These are phyloP conservation scores for Lachnellula arida DNA, from an alignment of 2,329 filamentous ascomycete genomes.

Conservation along the genomic window DNA sequence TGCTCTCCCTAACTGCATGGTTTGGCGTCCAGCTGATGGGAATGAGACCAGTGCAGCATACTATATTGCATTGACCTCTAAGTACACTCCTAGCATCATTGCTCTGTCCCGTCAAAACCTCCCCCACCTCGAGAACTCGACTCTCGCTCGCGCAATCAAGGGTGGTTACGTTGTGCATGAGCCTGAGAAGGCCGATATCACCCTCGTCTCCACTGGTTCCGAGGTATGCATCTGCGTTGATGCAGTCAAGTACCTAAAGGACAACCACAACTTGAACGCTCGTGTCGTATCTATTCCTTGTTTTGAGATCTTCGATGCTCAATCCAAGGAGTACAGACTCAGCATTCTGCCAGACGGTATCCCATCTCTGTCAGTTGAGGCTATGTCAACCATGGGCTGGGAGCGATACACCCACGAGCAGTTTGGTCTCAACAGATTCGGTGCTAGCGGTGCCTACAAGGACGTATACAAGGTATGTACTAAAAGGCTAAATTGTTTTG, in stretches of 20 bases:
- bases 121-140: slow-evolving; percentile 92
- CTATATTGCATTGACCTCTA: slow-evolving; percentile 88
- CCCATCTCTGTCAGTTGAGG: slow-evolving; percentile 88
- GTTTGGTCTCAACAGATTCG: slow-evolving; percentile 98
- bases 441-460: slow-evolving; percentile 95
- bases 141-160: slow-evolving; percentile 84
- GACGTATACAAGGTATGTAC: slow-evolving; percentile 82
- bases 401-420: slow-evolving; percentile 99
- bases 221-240: slow-evolving; percentile 94
- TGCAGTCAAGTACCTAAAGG: slow-evolving; percentile 83
- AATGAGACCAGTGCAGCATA: slow-evolving; percentile 98
- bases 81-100: slow-evolving; percentile 86
- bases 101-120: slow-evolving; percentile 97
- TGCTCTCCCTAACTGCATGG: slow-evolving; percentile 97
- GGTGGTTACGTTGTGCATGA: slow-evolving; percentile 92
- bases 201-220: slow-evolving; percentile 90
- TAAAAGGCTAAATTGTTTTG: slow-evolving; percentile 5
- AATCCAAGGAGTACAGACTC: slow-evolving; percentile 92
- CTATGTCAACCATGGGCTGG: slow-evolving; percentile 97
- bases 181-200: slow-evolving; percentile 76
- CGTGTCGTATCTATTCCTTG: slow-evolving; percentile 95
- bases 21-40: slow-evolving; percentile 96
- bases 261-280: slow-evolving; percentile 80
- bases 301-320: slow-evolving; percentile 93
- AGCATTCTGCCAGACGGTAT: slow-evolving; percentile 91